Conservation (phyloP, 2,329 filamentous ascomycete species). For the Calonectria ilicicola region DNA sequence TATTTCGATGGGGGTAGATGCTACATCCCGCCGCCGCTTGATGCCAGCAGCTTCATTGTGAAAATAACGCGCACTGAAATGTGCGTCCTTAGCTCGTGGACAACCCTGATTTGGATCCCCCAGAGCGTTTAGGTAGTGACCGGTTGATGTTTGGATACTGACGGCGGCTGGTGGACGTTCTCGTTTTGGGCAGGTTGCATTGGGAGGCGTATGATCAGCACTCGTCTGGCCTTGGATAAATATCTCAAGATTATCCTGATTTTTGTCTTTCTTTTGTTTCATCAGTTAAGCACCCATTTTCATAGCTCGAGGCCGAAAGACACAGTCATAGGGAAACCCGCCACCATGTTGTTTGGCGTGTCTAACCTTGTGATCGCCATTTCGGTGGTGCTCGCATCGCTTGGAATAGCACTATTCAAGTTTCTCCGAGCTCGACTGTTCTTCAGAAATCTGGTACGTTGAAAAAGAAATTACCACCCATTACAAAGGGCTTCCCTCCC, state of each 20-base stretch:
- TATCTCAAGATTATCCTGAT: slow-evolving; percentile 3
- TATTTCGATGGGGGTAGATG: neutral
- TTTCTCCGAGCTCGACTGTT: slow-evolving; percentile 1
- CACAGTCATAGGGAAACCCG: neutral
- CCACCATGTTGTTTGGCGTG: slow-evolving; percentile 4
- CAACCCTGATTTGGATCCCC: neutral
- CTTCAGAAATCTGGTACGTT: neutral
- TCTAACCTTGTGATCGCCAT: slow-evolving; percentile 5
- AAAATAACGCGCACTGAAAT: neutral
- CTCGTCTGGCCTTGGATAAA: neutral
- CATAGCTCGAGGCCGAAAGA: neutral
- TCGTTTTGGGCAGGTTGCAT: neutral
- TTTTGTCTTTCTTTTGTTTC: neutral
- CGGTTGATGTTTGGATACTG: neutral
- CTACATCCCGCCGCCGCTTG: neutral
- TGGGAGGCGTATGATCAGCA: neutral
- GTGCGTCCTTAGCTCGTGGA: neutral
- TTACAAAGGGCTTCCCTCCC: neutral
- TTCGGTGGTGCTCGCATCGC: neutral
- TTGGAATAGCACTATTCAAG: neutral
- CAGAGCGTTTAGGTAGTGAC: neutral
- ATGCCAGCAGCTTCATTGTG: neutral
- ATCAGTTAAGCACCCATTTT: neutral
- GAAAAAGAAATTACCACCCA: neutral
- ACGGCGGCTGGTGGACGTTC: neutral